These are phyloP conservation scores for Pinus tabuliformis DNA, from an alignment of 75 land plant genomes.

Conservation along the genomic window DNA sequence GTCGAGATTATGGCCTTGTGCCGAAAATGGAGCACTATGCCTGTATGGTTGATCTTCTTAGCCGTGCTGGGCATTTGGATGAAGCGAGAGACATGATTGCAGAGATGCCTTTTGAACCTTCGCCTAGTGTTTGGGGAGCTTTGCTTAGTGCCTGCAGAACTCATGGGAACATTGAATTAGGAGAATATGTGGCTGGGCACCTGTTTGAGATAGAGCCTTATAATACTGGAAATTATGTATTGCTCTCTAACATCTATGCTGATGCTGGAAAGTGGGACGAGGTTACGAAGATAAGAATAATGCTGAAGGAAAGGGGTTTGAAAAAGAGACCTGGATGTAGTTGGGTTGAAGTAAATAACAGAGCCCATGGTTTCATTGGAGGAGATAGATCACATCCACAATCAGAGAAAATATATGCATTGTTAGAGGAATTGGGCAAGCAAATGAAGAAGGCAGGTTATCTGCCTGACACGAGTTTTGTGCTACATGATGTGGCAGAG, in stretches of 20 bases:
- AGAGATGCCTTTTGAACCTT: constrained; percentile 7
- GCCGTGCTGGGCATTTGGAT: constrained; percentile 14
- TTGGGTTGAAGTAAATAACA: constrained; percentile 14
- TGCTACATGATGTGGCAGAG: constrained; percentile 2
- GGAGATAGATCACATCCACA: constrained; percentile 8
- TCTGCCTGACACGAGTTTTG: neutral
- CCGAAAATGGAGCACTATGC: constrained; percentile 17
- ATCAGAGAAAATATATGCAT: neutral
- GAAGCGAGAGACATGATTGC: constrained; percentile 6
- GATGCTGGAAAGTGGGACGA: constrained; percentile 5
- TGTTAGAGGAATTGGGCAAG: neutral
- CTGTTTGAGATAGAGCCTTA: constrained; percentile 3
- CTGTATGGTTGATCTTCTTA: constrained; percentile 17
- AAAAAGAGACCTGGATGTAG: constrained; percentile 7
- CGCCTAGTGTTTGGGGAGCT: neutral
- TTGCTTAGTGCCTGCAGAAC: constrained; percentile 20
- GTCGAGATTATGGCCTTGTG: constrained; percentile 14
- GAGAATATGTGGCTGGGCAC: constrained; percentile 5
- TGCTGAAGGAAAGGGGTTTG: constrained; percentile 3
- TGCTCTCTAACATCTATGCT: constrained; percentile 22
- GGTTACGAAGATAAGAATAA: neutral
- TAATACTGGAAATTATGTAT: constrained; percentile 14
- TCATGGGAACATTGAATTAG: constrained; percentile 12
- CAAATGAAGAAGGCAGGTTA: neutral
- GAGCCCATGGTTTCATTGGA: constrained; percentile 3